Conservation (phyloP, 805 yeast genomes). For the Wickerhamiella allomyrinae region DNA sequence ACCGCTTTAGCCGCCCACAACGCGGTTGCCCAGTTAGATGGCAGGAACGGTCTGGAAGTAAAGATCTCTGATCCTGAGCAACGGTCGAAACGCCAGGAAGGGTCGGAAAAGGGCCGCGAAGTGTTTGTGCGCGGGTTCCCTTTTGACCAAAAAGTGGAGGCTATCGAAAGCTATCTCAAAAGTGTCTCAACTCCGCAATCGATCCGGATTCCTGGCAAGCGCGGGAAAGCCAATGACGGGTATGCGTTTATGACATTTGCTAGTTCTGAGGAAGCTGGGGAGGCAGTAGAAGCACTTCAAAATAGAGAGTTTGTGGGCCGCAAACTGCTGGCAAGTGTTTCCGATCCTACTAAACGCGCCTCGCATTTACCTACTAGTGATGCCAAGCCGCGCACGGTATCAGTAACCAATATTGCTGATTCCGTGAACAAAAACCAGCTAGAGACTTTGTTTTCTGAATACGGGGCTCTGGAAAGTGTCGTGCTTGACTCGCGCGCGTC, state of each 20-base stretch:
- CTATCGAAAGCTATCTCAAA: neutral
- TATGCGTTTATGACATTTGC: conserved; percentile 20
- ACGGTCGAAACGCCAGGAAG: neutral
- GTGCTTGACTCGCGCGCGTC: neutral
- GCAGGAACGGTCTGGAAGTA: neutral
- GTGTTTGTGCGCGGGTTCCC: conserved; percentile 6
- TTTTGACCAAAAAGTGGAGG: neutral
- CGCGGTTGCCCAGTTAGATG: neutral
- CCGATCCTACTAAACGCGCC: neutral
- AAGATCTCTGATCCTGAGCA: conserved; percentile 5
- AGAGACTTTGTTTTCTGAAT: neutral
- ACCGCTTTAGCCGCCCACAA: conserved; percentile 2
- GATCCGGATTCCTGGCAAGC: neutral
- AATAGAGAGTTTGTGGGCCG: conserved; percentile 24
- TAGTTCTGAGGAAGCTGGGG: neutral
- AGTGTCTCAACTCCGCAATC: neutral
- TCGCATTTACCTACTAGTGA: neutral
- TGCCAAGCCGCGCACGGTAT: neutral
- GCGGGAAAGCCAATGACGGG: conserved; percentile 3
- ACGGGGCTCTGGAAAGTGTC: neutral
- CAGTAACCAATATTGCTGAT: neutral
- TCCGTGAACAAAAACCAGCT: neutral
- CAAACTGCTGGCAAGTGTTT: neutral
- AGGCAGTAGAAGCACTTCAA: neutral
- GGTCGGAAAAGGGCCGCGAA: conserved; percentile 5